These are phyloP conservation scores for Cyberlindnera suaveolens DNA, from an alignment of 805 yeast species.

Conservation along the genomic window DNA sequence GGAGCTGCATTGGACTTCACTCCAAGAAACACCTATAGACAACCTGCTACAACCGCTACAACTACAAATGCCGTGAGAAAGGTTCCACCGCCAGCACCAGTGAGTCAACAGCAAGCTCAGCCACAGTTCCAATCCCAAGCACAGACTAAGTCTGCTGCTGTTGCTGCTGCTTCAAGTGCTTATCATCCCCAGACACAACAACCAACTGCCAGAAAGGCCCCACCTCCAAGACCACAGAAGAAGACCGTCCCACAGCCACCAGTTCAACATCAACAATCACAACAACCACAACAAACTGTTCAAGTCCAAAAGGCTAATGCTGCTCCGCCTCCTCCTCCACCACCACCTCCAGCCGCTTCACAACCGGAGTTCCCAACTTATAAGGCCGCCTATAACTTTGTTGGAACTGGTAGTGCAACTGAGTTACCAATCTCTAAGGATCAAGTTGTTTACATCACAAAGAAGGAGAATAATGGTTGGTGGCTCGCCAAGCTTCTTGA, in stretches of 20 bases:
- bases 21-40: slow-evolving; percentile 20
- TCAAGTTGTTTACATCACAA: slow-evolving; percentile 64
- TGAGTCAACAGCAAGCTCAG: slow-evolving; percentile 12
- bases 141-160: slow-evolving; percentile 8
- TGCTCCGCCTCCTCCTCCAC: slow-evolving; percentile 65
- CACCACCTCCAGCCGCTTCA: slow-evolving; percentile 61
- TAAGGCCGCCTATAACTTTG: slow-evolving; percentile 83
- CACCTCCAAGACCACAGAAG: slow-evolving; percentile 25
- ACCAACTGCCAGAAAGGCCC: slow-evolving; percentile 16
- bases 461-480: slow-evolving; percentile 87
- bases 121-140: slow-evolving; percentile 5
- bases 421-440: slow-evolving; percentile 75
- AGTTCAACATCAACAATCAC: slow-evolving; percentile 70
- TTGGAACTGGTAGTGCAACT: slow-evolving; percentile 78
- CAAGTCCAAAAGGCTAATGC: slow-evolving; percentile 21
- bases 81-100: slow-evolving; percentile 25
- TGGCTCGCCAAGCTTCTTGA: slow-evolving; percentile 77
- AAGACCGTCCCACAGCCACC: slow-evolving; percentile 18
- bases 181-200: slow-evolving; percentile 26
- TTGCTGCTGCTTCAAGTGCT: slow-evolving; percentile 34
- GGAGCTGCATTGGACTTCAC: slow-evolving; percentile 24
- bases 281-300: slow-evolving; percentile 19
- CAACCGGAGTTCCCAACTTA: slow-evolving; percentile 69
- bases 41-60: slow-evolving; percentile 1
- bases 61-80: slow-evolving; percentile 12